Conservation (phyloP, 306 rosid species). For the Quercus agrifolia region DNA sequence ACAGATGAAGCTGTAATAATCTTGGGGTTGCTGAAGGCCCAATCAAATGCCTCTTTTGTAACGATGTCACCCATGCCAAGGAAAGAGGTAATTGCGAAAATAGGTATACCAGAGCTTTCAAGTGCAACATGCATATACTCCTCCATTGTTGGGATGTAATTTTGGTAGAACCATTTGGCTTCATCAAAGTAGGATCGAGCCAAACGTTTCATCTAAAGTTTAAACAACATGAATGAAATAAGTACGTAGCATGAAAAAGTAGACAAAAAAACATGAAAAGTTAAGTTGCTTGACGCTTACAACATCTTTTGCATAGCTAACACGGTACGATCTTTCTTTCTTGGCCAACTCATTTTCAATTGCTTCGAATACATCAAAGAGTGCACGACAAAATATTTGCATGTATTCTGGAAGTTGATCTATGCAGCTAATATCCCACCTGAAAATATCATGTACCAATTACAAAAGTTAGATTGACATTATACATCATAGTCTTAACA, state of each 20-base stretch:
- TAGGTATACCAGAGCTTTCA: not conserved
- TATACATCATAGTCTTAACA: too few species aligned
- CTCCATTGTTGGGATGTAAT: conserved; percentile 30
- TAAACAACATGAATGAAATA: too few species aligned
- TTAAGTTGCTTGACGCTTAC: not conserved
- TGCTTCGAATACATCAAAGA: conserved; percentile 19
- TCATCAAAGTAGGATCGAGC: conserved; percentile 21
- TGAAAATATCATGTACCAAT: not conserved
- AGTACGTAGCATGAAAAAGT: too few species aligned
- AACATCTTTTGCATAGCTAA: conserved; percentile 20
- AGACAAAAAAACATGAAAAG: too few species aligned
- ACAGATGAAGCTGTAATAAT: conserved; percentile 14
- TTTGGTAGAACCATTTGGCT: conserved; percentile 29
- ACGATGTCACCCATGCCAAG: conserved; percentile 20
- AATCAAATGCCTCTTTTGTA: conserved; percentile 29
- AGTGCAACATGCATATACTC: conserved; percentile 30
- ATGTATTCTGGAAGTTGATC: conserved; percentile 10
- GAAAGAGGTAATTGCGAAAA: not conserved
- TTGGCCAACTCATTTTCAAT: conserved; percentile 21
- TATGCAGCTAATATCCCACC: not conserved
- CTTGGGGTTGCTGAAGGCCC: conserved; percentile 26
- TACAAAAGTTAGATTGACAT: too few species aligned
- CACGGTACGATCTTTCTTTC: conserved; percentile 12
- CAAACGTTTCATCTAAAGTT: not conserved
- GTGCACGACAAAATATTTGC: not conserved